Percentiles rank a stretch among this genome's conserved stretches.
Conservation (phyloP, 2,329 filamentous ascomycete species). For the Ambrosiella beaveri region DNA sequence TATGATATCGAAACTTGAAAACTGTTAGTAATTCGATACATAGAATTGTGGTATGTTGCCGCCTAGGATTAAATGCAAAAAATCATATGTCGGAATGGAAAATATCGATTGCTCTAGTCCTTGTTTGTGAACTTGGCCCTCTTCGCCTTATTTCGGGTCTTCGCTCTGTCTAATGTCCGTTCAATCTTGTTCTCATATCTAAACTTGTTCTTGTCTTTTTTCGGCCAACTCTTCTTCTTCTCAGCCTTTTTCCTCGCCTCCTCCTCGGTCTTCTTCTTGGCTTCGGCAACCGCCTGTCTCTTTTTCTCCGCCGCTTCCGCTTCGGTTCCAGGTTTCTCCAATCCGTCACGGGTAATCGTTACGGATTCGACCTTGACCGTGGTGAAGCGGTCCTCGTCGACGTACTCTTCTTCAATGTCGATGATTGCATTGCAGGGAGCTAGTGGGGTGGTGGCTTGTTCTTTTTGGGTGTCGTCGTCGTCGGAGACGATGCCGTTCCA, state of each 20-base stretch:
- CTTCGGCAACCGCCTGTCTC: conserved; percentile 21
- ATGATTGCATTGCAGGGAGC: conserved; percentile 33
- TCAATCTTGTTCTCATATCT: conserved; percentile 82
- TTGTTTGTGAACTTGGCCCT: conserved; percentile 11
- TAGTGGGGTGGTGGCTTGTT: conserved; percentile 27
- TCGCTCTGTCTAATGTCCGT: conserved; percentile 54
- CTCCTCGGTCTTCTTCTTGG: conserved; percentile 22
- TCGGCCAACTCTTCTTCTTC: conserved; percentile 28
- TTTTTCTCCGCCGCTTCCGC: conserved; percentile 23
- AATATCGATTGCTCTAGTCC: neutral
- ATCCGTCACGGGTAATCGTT: conserved; percentile 55
- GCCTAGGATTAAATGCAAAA: neutral
- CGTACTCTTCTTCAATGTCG: conserved; percentile 80
- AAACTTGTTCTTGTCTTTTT: conserved; percentile 67
- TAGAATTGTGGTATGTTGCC: neutral
- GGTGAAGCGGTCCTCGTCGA: conserved; percentile 91
- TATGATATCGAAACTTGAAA: too few species aligned
- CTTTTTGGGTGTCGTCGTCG: conserved; percentile 27
- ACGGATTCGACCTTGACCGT: conserved; percentile 89
- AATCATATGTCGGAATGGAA: neutral
- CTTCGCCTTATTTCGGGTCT: conserved; percentile 39
- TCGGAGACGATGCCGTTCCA: conserved; percentile 50
- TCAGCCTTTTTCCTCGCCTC: conserved; percentile 29
- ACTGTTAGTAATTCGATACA: neutral
- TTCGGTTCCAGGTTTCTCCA: conserved; percentile 35